phyloP scores from a whole-genome alignment of 768 basidiomycete genomes.

The Lepiota subincarnata region DNA sequence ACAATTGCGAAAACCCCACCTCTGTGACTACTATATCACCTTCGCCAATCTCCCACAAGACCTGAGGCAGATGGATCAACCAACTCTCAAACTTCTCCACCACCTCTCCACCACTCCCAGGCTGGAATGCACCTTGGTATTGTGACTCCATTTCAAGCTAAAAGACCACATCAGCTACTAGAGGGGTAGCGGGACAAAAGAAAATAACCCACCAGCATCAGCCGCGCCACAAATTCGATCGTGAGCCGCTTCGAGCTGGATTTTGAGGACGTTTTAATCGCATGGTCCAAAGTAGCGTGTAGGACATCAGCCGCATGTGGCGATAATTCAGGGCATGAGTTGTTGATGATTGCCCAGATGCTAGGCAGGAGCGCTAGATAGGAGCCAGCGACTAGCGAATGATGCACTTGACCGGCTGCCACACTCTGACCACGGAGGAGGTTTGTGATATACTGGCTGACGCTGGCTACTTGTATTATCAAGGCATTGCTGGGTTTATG shows the following conservation, averaged over 20 bases:
- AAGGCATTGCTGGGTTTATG: conserved; percentile 7
- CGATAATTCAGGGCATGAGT: conserved; percentile 17
- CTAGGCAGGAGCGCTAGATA: conserved; percentile 72
- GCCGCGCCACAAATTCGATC: conserved; percentile 69
- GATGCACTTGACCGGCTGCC: conserved; percentile 40
- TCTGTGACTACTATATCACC: conserved; percentile 55
- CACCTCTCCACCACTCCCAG: conserved; percentile 25
- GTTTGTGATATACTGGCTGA: conserved; percentile 57
- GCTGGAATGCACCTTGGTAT: conserved; percentile 47
- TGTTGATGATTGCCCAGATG: conserved; percentile 70
- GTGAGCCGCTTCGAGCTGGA: conserved; percentile 64
- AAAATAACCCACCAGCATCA: conserved; percentile 55
- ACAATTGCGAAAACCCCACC: conserved; percentile 36
- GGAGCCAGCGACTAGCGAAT: conserved; percentile 48
- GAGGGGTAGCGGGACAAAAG: not conserved
- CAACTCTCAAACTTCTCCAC: conserved; percentile 50
- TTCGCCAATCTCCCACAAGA: conserved; percentile 79
- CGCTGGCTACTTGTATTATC: conserved; percentile 41
- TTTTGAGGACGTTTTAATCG: conserved; percentile 50
- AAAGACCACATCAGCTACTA: conserved; percentile 4
- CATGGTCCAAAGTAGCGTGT: conserved; percentile 62
- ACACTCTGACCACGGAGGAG: conserved; percentile 51
- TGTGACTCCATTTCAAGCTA: conserved; percentile 59
- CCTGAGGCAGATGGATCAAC: conserved; percentile 72
- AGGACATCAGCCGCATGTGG: conserved; percentile 33